Evolutionary conservation across 73 alveolate genomes (phyloP), one percentile per base, ranked within the genome.

Genomic region (Paramecium primaurelia): DNA sequence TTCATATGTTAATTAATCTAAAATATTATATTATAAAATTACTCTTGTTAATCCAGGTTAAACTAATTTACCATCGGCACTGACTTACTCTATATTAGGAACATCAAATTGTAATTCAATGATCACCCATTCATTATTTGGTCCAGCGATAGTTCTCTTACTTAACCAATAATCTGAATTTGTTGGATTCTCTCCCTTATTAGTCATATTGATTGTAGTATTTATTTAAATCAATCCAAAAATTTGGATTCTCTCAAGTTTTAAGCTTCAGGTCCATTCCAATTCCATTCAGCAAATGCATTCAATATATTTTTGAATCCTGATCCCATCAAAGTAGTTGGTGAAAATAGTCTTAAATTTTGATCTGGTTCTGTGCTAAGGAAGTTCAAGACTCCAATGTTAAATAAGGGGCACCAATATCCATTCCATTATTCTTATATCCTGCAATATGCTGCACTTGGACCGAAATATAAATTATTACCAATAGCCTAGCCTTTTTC

Each of bases 191-290:
- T 42, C 86, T 12, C 94, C 94, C 9, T 54, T 54, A 71, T 69
- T 71, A 9, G 68, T 58, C 59, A 89, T 38, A 22, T 89, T 71
- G 28, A 71, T 71, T 1, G 59, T 45, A 20, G 94, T 71, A 20
- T 54, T 36, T 10, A 71, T 77, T 59, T 49, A 40, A 16, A 83
- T 71, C 6, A 83, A 22, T 16, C 89, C 94, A 26, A 89, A 20
- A 64, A 89, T 36, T 83, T 89, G 4, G 86, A 71, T 9, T 89
- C 94, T 71, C 94, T 89, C 44, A 28, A 25, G 22, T 89, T 89
- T 69, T 58, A 40, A 26, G 94, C 92, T 83, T 89, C 94, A 26
- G 86, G 86, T 32, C 94, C 94, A 89, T 89, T 59, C 94, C 94
- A 89, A 28, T 38, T 59, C 94, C 94, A 89, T 89, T 89, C 94